Percentiles rank a stretch among this genome's conserved stretches.
Evolutionary conservation across 2,329 filamentous ascomycete genomes (phyloP).

Genomic region (Septoria petroselini): DNA sequence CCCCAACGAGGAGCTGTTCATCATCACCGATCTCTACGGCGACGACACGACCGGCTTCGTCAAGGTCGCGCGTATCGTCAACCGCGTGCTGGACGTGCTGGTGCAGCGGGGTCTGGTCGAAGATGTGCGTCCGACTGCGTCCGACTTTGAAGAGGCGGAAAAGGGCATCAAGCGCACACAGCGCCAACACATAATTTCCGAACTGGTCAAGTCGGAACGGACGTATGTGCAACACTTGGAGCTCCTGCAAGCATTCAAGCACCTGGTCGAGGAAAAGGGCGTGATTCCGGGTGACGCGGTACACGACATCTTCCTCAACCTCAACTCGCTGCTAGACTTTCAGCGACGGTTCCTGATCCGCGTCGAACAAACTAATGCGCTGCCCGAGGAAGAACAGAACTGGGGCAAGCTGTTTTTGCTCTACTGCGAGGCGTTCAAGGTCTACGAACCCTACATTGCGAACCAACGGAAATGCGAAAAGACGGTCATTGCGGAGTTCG

Average conservation of each 20-base stretch:
- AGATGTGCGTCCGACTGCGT: conserved; percentile 54
- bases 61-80: conserved; percentile 92
- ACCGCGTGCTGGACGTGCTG: conserved; percentile 82
- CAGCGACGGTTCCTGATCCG: conserved; percentile 92
- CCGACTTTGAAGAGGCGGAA: conserved; percentile 51
- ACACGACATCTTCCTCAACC: conserved; percentile 93
- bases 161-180: conserved; percentile 57
- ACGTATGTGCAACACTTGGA: conserved; percentile 98
- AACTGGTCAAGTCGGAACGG: conserved; percentile 89
- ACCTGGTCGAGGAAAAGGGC: conserved; percentile 80
- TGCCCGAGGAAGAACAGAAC: conserved; percentile 71
- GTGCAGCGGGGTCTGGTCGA: conserved; percentile 71
- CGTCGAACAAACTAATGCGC: conserved; percentile 90
- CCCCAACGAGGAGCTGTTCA: conserved; percentile 78
- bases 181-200: conserved; percentile 84
- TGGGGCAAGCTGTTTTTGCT: conserved; percentile 91
- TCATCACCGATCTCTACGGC: conserved; percentile 85
- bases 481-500: conserved; percentile 79
- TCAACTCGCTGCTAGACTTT: conserved; percentile 92
- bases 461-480: conserved; percentile 90
- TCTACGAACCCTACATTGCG: conserved; percentile 95
- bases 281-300: conserved; percentile 84
- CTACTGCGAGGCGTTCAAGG: conserved; percentile 82
- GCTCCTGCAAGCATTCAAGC: conserved; percentile 88
- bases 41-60: conserved; percentile 97